These are phyloP conservation scores for Xylariaceae sp. DNA, from an alignment of 2,329 filamentous ascomycete genomes.

Conservation along the genomic window DNA sequence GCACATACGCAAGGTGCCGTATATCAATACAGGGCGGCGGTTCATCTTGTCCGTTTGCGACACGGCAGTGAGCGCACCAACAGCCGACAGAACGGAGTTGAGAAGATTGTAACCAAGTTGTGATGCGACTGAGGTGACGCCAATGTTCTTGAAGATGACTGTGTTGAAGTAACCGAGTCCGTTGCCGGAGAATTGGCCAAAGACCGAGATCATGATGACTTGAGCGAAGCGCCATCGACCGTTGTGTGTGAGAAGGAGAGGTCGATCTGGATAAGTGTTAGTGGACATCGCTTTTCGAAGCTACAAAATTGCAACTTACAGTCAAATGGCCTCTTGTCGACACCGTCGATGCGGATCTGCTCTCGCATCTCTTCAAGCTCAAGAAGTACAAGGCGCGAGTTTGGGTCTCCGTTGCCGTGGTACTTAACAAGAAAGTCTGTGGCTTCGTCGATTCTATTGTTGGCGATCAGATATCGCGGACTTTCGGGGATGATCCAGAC, in stretches of 20 bases:
- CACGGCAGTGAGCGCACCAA: constrained; percentile 43
- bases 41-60: constrained; percentile 42
- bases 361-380: constrained; percentile 41
- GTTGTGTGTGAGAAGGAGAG: constrained; percentile 40
- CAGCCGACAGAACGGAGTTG: constrained; percentile 42
- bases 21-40: constrained; percentile 43
- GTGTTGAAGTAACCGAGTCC: constrained; percentile 50
- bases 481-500: constrained; percentile 40
- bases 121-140: constrained; percentile 31
- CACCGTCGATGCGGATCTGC: constrained; percentile 40
- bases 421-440: constrained; percentile 39
- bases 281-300: background rate
- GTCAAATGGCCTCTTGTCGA: constrained; percentile 46
- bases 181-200: constrained; percentile 49
- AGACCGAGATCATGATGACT: constrained; percentile 48
- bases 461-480: constrained; percentile 40
- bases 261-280: constrained; percentile 34
- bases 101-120: constrained; percentile 46
- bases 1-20: constrained; percentile 37
- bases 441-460: constrained; percentile 38
- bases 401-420: constrained; percentile 39
- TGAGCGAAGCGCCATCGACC: constrained; percentile 46
- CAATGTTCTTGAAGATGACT: constrained; percentile 41
- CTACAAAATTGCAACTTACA: constrained; percentile 29
- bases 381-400: constrained; percentile 37